phyloP scores from a whole-genome alignment of 1,139 yeast genomes.

The Kodamaea ohmeri region DNA sequence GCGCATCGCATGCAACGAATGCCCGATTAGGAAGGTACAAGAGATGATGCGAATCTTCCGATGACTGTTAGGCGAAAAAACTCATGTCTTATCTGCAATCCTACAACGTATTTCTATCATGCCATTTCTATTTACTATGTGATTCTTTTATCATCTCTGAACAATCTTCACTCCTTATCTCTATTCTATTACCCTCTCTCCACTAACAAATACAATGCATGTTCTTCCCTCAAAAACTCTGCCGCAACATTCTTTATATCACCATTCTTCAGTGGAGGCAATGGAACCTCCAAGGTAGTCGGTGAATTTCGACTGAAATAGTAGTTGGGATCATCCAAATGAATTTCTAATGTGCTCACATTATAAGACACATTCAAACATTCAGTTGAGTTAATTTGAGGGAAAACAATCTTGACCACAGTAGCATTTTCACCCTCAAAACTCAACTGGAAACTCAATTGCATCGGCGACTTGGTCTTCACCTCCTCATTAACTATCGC shows the following conservation, averaged over 20 bases:
- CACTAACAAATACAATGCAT: slow-evolving; percentile 10
- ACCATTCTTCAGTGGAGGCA: slow-evolving; percentile 13
- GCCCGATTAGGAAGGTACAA: too few species aligned
- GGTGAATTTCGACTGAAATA: slow-evolving; percentile 11
- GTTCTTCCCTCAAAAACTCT: slow-evolving; percentile 10
- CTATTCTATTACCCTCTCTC: not conserved
- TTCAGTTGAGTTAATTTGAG: slow-evolving; percentile 8
- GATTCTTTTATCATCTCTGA: too few species aligned
- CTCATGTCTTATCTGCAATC: too few species aligned
- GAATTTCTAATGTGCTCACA: not conserved
- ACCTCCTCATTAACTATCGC: not conserved
- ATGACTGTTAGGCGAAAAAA: too few species aligned
- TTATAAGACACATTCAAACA: slow-evolving; percentile 6
- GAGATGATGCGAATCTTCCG: too few species aligned
- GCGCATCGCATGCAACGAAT: too few species aligned
- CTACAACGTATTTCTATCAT: too few species aligned
- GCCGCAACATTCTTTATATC: slow-evolving; percentile 4
- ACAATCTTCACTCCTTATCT: not conserved
- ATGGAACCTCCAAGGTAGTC: slow-evolving; percentile 16
- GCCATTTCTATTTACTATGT: not conserved
- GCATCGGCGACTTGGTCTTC: not conserved
- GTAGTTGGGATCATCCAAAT: slow-evolving; percentile 7
- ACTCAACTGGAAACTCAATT: slow-evolving; percentile 7
- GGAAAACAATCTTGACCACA: slow-evolving; percentile 8
- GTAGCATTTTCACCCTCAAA: slow-evolving; percentile 5